Conservation (phyloP, 345 rosid species). For the Clarkia xantiana region DNA sequence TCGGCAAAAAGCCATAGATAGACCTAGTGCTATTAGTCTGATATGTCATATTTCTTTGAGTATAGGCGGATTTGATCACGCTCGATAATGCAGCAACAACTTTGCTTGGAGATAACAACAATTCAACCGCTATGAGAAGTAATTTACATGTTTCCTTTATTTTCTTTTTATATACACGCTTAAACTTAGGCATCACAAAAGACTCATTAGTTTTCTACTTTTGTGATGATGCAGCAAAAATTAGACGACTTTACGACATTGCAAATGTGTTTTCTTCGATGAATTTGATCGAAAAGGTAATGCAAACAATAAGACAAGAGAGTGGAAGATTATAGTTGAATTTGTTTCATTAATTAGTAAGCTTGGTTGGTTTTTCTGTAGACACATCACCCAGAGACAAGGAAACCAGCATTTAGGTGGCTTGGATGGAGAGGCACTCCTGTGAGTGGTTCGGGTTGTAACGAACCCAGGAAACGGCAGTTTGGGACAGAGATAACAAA, state of each 20-base stretch:
- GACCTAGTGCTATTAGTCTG: too few species aligned
- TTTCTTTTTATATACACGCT: neutral
- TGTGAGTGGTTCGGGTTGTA: slow-evolving; percentile 8
- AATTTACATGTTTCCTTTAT: slow-evolving; percentile 8
- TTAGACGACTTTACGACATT: slow-evolving; percentile 69
- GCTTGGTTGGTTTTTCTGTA: slow-evolving; percentile 16
- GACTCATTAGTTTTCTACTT: neutral
- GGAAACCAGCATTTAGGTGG: slow-evolving; percentile 76
- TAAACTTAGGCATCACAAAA: neutral
- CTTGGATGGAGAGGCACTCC: slow-evolving; percentile 37
- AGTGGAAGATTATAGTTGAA: neutral
- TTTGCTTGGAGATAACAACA: slow-evolving; percentile 39
- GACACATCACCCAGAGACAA: slow-evolving; percentile 57
- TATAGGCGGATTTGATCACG: slow-evolving; percentile 43
- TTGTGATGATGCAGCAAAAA: slow-evolving; percentile 45
- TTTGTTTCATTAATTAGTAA: slow-evolving; percentile 4
- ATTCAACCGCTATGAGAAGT: slow-evolving; percentile 55
- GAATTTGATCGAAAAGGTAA: slow-evolving; percentile 72
- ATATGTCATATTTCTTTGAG: neutral
- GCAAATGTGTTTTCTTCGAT: slow-evolving; percentile 73
- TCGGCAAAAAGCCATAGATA: neutral
- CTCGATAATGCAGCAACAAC: slow-evolving; percentile 52
- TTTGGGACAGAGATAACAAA: slow-evolving; percentile 65
- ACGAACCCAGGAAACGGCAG: slow-evolving; percentile 35
- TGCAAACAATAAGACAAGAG: neutral